phyloP scores from a whole-genome alignment of 192 early-diverging fungal genomes.

The Coemansia sp. region DNA sequence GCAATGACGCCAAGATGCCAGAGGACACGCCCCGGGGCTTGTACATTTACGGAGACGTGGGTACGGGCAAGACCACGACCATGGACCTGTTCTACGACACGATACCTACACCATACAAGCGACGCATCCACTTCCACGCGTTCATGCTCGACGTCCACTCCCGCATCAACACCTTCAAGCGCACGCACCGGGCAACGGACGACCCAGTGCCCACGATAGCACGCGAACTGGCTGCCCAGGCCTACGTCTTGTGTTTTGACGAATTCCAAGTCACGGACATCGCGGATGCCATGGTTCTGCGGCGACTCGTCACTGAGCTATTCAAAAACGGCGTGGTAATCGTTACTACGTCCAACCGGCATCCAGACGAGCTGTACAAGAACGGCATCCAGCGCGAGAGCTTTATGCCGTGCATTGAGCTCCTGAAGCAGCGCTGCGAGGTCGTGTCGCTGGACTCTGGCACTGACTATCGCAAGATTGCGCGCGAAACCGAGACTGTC shows the following conservation, averaged over 20 bases:
- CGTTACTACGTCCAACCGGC: constrained; percentile 93
- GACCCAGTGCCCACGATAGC: constrained; percentile 78
- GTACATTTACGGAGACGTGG: constrained; percentile 71
- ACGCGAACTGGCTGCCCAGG: constrained; percentile 75
- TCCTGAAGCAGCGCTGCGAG: constrained; percentile 79
- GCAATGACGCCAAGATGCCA: neutral
- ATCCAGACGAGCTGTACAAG: constrained; percentile 91
- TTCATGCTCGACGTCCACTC: constrained; percentile 96
- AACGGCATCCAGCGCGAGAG: constrained; percentile 94
- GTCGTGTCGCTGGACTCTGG: constrained; percentile 88
- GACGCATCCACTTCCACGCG: constrained; percentile 95
- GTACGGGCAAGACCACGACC: constrained; percentile 93
- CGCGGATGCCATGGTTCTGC: constrained; percentile 94
- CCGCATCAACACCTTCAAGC: constrained; percentile 67
- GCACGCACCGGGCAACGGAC: constrained; percentile 41
- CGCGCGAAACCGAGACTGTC: constrained; percentile 61
- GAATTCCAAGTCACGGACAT: constrained; percentile 97
- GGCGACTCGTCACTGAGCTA: constrained; percentile 80
- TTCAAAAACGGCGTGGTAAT: constrained; percentile 85
- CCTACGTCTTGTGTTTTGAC: constrained; percentile 93
- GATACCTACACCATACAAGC: constrained; percentile 69
- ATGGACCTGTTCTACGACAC: constrained; percentile 97
- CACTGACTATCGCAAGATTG: constrained; percentile 86
- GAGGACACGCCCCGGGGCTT: constrained; percentile 29
- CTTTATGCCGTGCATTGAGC: constrained; percentile 90